Conservation (phyloP, 2,329 filamentous ascomycete genomes). For the Lachnellula suecica region DNA sequence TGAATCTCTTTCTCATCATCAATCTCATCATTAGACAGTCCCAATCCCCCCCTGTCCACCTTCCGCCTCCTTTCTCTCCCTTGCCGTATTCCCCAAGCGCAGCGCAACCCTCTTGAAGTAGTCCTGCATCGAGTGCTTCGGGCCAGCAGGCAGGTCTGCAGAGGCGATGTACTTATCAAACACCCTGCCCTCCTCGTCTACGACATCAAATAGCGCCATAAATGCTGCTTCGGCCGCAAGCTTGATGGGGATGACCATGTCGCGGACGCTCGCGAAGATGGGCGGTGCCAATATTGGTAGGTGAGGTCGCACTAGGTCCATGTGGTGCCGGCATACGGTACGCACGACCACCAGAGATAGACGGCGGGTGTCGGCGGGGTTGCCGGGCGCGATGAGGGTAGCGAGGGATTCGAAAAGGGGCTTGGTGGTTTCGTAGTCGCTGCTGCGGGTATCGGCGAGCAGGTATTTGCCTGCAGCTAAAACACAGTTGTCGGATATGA, state of each 20-base stretch:
- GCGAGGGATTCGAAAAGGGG: conserved; percentile 78
- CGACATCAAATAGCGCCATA: conserved; percentile 84
- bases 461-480: conserved; percentile 90
- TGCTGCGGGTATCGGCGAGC: conserved; percentile 63
- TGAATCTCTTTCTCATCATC: conserved; percentile 96
- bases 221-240: conserved; percentile 93
- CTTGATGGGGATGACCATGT: conserved; percentile 92
- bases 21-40: conserved; percentile 83
- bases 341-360: conserved; percentile 84
- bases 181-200: conserved; percentile 79
- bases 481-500: conserved; percentile 84
- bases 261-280: conserved; percentile 86
- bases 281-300: conserved; percentile 76
- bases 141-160: conserved; percentile 65
- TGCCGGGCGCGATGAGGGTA: conserved; percentile 72
- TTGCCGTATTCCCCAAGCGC: conserved; percentile 79
- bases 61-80: conserved; percentile 88
- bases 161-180: conserved; percentile 89
- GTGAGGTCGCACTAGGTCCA: conserved; percentile 80
- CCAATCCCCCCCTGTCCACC: conserved; percentile 83
- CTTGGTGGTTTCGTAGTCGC: conserved; percentile 75
- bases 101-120: conserved; percentile 95
- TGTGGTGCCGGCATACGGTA: conserved; percentile 76
- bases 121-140: conserved; percentile 88
- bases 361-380: conserved; percentile 78